A percentile compares a stretch with the other conserved stretches of the same genome.
These are phyloP conservation scores for Miscanthus lutarioriparius DNA, from an alignment of 176 grass and related monocot species.

Conservation along the genomic window DNA sequence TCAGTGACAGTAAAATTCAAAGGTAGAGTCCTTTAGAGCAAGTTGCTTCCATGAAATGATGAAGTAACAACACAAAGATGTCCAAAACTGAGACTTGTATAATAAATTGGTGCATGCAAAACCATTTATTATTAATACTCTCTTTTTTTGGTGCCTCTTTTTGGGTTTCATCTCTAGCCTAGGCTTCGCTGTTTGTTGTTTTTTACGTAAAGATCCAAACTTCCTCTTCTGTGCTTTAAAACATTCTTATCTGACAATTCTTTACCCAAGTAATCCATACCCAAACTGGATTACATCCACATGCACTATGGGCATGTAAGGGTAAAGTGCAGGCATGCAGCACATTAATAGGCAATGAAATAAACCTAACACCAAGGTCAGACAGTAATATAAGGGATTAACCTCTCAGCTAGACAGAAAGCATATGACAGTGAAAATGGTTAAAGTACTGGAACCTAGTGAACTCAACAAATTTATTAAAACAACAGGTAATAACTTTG, in stretches of 20 bases:
- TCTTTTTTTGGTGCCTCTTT: background rate
- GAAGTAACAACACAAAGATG: constrained; percentile 9
- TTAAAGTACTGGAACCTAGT: background rate
- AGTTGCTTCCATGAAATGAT: constrained; percentile 4
- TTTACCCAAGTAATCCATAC: constrained; percentile 5
- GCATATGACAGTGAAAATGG: background rate
- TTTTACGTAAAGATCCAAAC: background rate
- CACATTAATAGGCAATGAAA: background rate
- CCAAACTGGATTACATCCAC: constrained; percentile 24
- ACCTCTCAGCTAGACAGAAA: background rate
- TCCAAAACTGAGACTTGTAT: constrained; percentile 10
- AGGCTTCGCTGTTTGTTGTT: background rate
- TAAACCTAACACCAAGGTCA: background rate
- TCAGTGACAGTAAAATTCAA: background rate
- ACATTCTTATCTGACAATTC: background rate
- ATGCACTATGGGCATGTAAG: background rate
- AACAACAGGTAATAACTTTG: background rate
- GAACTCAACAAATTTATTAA: background rate
- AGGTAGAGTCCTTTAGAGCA: constrained; percentile 6
- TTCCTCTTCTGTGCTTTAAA: background rate
- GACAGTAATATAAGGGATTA: background rate
- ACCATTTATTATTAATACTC: background rate
- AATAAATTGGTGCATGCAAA: background rate
- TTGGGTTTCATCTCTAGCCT: background rate
- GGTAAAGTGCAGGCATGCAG: background rate